These are phyloP conservation scores for Erysimum cheiri DNA, from an alignment of 441 rosid species.

Conservation along the genomic window DNA sequence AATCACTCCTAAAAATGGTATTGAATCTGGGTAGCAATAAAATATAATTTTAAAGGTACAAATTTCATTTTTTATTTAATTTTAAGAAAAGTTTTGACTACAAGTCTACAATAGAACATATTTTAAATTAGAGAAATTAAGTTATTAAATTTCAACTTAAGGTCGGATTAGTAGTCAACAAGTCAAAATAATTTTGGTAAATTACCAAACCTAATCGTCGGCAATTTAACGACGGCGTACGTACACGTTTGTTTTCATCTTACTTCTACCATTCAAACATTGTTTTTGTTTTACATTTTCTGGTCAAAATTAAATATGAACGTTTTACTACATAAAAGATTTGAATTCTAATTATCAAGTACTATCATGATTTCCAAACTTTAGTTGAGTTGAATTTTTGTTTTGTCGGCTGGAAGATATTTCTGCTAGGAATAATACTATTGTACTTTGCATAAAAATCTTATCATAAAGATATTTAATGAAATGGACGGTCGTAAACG, in stretches of 20 bases:
- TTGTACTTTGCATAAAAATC: background rate
- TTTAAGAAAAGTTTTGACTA: conserved; percentile 23
- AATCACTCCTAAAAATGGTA: conserved; percentile 10
- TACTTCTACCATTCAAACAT: conserved; percentile 19
- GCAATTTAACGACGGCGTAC: conserved; percentile 11
- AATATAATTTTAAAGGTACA: background rate
- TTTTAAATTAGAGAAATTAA: background rate
- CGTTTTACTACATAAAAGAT: background rate
- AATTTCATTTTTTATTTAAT: background rate
- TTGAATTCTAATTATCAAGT: conserved; percentile 4
- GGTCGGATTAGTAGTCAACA: conserved; percentile 33
- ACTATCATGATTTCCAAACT: background rate
- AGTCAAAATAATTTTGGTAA: conserved; percentile 29
- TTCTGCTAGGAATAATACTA: background rate
- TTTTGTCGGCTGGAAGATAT: conserved; percentile 22
- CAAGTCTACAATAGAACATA: background rate
- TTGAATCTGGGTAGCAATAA: conserved; percentile 9
- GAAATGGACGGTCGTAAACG: conserved; percentile 28
- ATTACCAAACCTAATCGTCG: conserved; percentile 32
- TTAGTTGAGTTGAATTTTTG: background rate
- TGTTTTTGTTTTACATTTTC: background rate
- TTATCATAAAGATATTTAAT: conserved; percentile 20
- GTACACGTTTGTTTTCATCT: conserved; percentile 37
- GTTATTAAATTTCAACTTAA: background rate
- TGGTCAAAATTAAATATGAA: conserved; percentile 20